Evolutionary conservation across 768 basidiomycete species (phyloP).

Genomic region (Tricholoma terreum): DNA sequence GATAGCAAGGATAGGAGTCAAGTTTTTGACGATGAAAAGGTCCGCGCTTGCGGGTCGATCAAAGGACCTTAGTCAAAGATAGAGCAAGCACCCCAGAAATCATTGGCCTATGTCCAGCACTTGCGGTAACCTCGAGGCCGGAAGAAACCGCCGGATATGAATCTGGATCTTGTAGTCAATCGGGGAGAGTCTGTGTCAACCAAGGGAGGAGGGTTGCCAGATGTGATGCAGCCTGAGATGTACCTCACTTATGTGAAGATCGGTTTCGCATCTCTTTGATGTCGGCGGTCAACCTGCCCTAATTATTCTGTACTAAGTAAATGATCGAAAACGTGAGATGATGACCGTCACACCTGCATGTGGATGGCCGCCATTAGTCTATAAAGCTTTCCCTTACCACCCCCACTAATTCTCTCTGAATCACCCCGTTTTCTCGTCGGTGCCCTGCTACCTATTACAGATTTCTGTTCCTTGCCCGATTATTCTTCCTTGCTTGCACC

Average conservation of each 20-base stretch:
- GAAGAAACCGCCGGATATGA: slow-evolving; percentile 28
- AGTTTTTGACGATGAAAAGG: slow-evolving; percentile 1
- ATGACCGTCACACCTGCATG: slow-evolving; percentile 30
- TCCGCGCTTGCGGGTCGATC: slow-evolving; percentile 3
- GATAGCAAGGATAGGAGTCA: background rate
- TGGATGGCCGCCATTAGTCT: slow-evolving; percentile 13
- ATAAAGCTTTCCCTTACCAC: slow-evolving; percentile 31
- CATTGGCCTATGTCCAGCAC: slow-evolving; percentile 17
- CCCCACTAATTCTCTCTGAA: slow-evolving; percentile 19
- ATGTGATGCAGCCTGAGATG: slow-evolving; percentile 2
- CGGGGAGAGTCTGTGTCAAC: slow-evolving; percentile 16
- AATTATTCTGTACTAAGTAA: slow-evolving; percentile 13
- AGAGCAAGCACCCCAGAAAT: slow-evolving; percentile 34
- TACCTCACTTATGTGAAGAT: slow-evolving; percentile 14
- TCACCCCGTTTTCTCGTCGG: slow-evolving; percentile 16
- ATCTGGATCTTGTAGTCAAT: slow-evolving; percentile 21
- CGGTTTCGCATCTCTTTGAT: slow-evolving; percentile 18
- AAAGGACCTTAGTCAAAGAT: slow-evolving; percentile 4
- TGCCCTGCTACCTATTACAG: slow-evolving; percentile 5
- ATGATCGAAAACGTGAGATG: slow-evolving; percentile 31
- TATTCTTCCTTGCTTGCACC: slow-evolving; percentile 11
- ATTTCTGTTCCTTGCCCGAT: slow-evolving; percentile 11
- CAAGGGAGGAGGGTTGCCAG: slow-evolving; percentile 9
- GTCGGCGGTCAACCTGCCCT: slow-evolving; percentile 27
- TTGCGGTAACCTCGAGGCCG: slow-evolving; percentile 28